Base-by-base conservation (phyloP, 306 rosid genomes). In the Dryas drummondii region DNA sequence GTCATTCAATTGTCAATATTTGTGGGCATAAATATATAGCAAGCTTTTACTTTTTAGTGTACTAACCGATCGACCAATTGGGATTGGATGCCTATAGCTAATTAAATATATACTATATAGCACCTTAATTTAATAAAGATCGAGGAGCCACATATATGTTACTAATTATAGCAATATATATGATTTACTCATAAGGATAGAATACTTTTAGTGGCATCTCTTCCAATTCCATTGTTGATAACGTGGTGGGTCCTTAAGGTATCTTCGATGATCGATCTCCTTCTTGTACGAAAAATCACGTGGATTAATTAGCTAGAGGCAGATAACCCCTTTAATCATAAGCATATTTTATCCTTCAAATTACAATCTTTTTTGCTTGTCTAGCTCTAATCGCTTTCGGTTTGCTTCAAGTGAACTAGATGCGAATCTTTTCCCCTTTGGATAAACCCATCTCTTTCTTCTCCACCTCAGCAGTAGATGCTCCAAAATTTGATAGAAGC, bases 391-490 rank as follows among this genome's bases (percentile, higher is more conserved):
- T 22, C 16, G 9, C 45, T 19, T 56, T 56, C 2, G 19, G 40
- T 42, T 52, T 51, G 64, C 64, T 54, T 53, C 46, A 12, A 45
- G 45, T 44, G 56, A 44, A 56, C 2, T 45, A 11, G 26, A 22
- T n/a, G 26, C 17, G 76, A 72, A 72, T 72, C 3, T 45, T 57
- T 72, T 6, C 22, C 46, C 53, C 17, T 58, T 27, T 32, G 46
- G 47, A 45, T 17, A 72, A 57, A 71, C 53, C 13, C 26, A 17
- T n/a, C 67, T 27, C 44, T 14, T 37, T 9, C 11, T 3, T 72
- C 66, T 72, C 65, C 66, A 71, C 27, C n/a, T 57, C 15, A 71
- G 76, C 45, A 44, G 41, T 17, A 55, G 51, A 45, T 72, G 76
- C 66, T 45, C 27, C 27, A 0, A 45, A 51, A 58, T 13, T 49